A percentile compares a stretch with the other conserved stretches of the same genome.
Conservation (phyloP, 2,329 filamentous ascomycete species). For the Biscogniauxia sp. region DNA sequence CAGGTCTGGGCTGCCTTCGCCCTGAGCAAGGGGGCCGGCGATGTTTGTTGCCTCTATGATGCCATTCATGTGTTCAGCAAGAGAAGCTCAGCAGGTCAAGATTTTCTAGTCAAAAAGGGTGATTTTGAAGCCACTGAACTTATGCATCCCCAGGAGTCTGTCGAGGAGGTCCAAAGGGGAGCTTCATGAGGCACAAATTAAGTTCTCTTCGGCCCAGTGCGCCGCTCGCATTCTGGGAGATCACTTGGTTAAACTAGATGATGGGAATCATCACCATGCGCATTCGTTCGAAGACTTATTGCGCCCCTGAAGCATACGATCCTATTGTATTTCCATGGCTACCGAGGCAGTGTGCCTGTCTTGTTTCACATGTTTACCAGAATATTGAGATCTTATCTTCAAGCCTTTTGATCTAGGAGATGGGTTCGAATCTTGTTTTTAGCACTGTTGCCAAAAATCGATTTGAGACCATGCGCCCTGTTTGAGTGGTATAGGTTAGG, state of each 20-base stretch:
- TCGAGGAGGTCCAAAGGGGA: neutral
- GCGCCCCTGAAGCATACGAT: too few species aligned
- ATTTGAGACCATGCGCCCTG: too few species aligned
- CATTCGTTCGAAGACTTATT: too few species aligned
- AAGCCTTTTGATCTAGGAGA: too few species aligned
- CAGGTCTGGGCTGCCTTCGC: neutral
- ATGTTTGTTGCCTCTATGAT: neutral
- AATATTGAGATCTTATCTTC: too few species aligned
- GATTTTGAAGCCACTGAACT: neutral
- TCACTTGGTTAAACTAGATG: neutral
- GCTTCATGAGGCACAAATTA: neutral
- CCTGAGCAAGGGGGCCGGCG: neutral
- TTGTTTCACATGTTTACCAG: too few species aligned
- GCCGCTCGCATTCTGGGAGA: neutral
- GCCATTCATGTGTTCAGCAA: neutral
- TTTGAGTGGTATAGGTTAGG: too few species aligned
- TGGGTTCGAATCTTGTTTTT: too few species aligned
- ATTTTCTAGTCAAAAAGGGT: neutral
- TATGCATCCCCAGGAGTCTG: neutral
- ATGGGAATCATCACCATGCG: too few species aligned
- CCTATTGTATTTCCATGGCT: too few species aligned
- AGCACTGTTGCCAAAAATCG: too few species aligned
- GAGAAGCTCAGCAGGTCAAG: neutral
- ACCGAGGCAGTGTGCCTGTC: too few species aligned
- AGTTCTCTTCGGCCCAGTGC: neutral